Base-by-base conservation (phyloP, 176 grass and related monocot genomes). In the Tillandsia leiboldiana region DNA sequence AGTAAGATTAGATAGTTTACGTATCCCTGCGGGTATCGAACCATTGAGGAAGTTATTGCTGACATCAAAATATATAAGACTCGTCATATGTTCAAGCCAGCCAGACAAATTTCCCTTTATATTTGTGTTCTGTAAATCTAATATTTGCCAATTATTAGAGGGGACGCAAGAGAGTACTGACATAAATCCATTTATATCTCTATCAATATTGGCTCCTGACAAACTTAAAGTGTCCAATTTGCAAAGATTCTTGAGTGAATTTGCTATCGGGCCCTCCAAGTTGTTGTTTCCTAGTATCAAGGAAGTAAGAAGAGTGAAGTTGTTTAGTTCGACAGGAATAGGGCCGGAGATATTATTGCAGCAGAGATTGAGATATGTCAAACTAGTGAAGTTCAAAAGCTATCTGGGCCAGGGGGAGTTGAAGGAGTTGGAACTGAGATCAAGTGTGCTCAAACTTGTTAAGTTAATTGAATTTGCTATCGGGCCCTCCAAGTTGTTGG, bases 351-450 rank as follows among this genome's bases (percentile, higher is more conserved):
- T 53, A 1, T 68, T 0, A 13, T 69, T 83, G 0, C 0, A 0
- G 6, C 9, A 12, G 2, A 83, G 51, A 12, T 4, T 0, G 69
- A 78, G 70, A 0, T 0, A 0, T 3, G 14, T 33, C 0, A 82
- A 26, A 7, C 64, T 64, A 1, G 70, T 79, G 67, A 84, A 51
- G 51, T 49, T 81, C 0, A 73, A 73, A 18, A 81, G 2, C 27
- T 53, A 2, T 0, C 53, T 1, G 1, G 78, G 68, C 1, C 73
- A 57, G 1, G 3, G 69, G 1, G 73, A 62, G 26, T 65, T 0
- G 1, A 81, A 51, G 11, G 3, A 0, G 22, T 2, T 53, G 0
- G 0, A 0, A 1, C 1, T 0, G 12, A 73, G 2, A 42, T 51
- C 3, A 3, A 80, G 78, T 48, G 10, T 0, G 15, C 69, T 50